A percentile compares a stretch with the other conserved stretches of the same genome.
Conservation (phyloP, 805 yeast species). For the Yarrowia osloensis region DNA sequence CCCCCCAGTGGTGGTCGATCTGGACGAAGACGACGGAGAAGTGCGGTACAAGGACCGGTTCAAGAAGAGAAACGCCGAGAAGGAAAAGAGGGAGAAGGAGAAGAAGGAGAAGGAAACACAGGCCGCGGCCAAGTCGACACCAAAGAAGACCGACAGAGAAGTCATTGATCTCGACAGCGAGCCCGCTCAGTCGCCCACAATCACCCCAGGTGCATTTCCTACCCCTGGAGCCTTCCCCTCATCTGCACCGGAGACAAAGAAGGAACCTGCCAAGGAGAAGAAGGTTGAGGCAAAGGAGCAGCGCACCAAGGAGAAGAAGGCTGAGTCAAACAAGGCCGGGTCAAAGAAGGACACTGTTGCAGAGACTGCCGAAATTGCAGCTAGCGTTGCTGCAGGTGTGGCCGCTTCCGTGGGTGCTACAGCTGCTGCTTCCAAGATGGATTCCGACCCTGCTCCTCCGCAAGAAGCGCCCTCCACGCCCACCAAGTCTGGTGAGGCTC, state of each 20-base stretch:
- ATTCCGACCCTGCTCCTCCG: background rate
- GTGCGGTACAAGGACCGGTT: slow-evolving; percentile 21
- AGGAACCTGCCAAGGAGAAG: background rate
- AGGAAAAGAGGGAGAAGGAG: background rate
- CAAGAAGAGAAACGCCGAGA: background rate
- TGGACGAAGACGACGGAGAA: slow-evolving; percentile 4
- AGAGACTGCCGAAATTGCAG: background rate
- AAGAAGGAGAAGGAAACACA: background rate
- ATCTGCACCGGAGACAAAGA: background rate
- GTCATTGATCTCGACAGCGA: background rate
- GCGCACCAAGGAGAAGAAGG: background rate
- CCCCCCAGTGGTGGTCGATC: background rate
- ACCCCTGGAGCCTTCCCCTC: slow-evolving; percentile 2
- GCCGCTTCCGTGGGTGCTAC: background rate
- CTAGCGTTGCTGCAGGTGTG: background rate
- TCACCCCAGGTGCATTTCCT: slow-evolving; percentile 6
- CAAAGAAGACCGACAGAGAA: background rate
- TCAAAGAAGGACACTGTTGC: background rate
- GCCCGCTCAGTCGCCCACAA: background rate
- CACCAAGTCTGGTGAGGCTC: background rate
- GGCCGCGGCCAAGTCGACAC: background rate
- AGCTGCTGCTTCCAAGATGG: background rate
- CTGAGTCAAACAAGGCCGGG: background rate
- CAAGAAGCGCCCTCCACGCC: background rate
- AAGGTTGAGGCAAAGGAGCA: background rate